phyloP scores from a whole-genome alignment of 2,329 filamentous ascomycete genomes.

The Trichoderma polysporum region DNA sequence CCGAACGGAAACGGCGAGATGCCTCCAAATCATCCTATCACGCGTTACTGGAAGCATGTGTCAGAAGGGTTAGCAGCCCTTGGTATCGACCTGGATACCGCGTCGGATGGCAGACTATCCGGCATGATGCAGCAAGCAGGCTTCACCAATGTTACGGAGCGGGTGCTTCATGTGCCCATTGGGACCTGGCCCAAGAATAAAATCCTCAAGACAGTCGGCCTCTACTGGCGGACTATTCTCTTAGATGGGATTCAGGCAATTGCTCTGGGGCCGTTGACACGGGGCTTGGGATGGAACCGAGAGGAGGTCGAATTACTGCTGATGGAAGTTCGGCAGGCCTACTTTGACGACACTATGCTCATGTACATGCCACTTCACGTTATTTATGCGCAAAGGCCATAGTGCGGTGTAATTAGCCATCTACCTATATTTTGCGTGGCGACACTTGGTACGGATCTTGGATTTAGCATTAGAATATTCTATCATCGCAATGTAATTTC shows the following conservation, averaged over 20 bases:
- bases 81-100: constrained; percentile 48
- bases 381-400: constrained; percentile 54
- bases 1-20: constrained; percentile 40
- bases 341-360: constrained; percentile 44
- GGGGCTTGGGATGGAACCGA: constrained; percentile 47
- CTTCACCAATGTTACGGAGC: constrained; percentile 52
- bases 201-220: constrained; percentile 50
- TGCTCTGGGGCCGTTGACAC: constrained; percentile 51
- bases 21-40: constrained; percentile 41
- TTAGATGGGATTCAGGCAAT: constrained; percentile 52
- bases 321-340: constrained; percentile 48
- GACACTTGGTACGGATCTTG: background rate
- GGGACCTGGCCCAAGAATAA: constrained; percentile 55
- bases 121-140: constrained; percentile 50
- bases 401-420: constrained; percentile 13
- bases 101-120: constrained; percentile 42
- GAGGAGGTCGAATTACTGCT: constrained; percentile 51
- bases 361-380: constrained; percentile 58
- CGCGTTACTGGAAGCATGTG: constrained; percentile 49
- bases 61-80: constrained; percentile 44
- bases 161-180: constrained; percentile 52
- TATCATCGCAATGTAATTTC: no score
- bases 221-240: constrained; percentile 52
- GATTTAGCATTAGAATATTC: background rate
- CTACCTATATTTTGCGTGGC: background rate